These are phyloP conservation scores for Rhynchosporium secalis DNA, from an alignment of 2,329 filamentous ascomycete genomes.

Conservation along the genomic window DNA sequence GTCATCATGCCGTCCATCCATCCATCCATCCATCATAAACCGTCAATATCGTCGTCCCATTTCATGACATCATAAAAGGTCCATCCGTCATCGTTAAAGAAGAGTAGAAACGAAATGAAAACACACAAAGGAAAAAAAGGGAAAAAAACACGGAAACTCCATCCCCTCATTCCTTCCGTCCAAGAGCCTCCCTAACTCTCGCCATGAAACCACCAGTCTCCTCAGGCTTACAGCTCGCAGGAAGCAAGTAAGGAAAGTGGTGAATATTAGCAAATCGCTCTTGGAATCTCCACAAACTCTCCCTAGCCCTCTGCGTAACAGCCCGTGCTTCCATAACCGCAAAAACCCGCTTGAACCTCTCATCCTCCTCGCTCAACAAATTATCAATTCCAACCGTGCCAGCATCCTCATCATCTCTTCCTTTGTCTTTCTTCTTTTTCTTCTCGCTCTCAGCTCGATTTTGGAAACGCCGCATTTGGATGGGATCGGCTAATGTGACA, in stretches of 20 bases:
- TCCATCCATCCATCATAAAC: not conserved
- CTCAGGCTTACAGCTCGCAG: slow-evolving; percentile 3
- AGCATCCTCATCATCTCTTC: not conserved
- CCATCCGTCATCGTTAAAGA: not conserved
- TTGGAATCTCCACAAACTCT: slow-evolving; percentile 37
- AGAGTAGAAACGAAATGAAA: not conserved
- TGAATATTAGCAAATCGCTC: not conserved
- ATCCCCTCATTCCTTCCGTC: not conserved
- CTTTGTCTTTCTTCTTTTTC: slow-evolving; percentile 3
- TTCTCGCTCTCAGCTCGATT: not conserved
- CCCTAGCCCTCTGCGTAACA: slow-evolving; percentile 48
- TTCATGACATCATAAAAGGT: not conserved
- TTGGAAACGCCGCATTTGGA: slow-evolving; percentile 4
- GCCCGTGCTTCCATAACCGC: slow-evolving; percentile 49
- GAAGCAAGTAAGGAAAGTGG: not conserved
- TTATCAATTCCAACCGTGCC: slow-evolving; percentile 3
- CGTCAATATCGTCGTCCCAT: not conserved
- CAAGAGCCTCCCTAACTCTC: not conserved
- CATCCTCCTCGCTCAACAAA: slow-evolving; percentile 44
- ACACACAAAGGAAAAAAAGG: too few species aligned
- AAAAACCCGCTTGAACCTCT: slow-evolving; percentile 48
- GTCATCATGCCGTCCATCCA: not conserved
- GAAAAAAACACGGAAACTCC: too few species aligned
- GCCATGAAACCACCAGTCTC: slow-evolving; percentile 6
- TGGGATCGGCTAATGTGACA: not conserved